Percentiles rank a stretch among this genome's conserved stretches.
Conservation (phyloP, 139 green algal species). For the Ettlia oleoabundans region DNA sequence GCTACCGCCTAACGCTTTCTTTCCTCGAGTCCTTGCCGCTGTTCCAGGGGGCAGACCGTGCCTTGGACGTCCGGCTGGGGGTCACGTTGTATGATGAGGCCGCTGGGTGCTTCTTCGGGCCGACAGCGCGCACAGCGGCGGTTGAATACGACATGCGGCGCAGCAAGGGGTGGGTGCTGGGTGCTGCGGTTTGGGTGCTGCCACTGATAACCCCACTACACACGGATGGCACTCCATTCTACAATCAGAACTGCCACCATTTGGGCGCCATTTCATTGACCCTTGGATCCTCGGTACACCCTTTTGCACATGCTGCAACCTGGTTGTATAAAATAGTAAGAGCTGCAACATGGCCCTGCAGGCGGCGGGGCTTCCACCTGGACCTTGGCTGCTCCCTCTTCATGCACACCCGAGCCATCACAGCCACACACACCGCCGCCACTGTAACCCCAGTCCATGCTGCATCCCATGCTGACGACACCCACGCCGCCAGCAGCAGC, state of each 20-base stretch:
- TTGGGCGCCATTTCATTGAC: too few species aligned
- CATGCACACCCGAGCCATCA: conserved; percentile 48
- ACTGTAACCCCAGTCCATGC: too few species aligned
- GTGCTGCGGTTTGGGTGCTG: background rate
- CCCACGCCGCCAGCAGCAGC: background rate
- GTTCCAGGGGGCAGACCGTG: conserved; percentile 48
- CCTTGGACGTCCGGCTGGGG: conserved; percentile 66
- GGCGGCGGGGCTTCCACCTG: conserved; percentile 40
- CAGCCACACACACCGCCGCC: background rate
- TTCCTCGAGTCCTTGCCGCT: conserved; percentile 57
- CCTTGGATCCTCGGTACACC: too few species aligned
- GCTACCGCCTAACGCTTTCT: conserved; percentile 45
- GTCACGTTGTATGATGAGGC: conserved; percentile 69
- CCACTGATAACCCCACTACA: background rate
- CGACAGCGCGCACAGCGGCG: conserved; percentile 47
- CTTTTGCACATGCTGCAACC: too few species aligned
- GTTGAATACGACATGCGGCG: conserved; percentile 22
- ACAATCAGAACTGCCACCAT: background rate
- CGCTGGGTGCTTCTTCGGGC: conserved; percentile 68
- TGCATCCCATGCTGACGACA: too few species aligned
- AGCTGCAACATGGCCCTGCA: too few species aligned
- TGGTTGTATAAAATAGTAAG: too few species aligned
- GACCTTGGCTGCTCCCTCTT: conserved; percentile 67
- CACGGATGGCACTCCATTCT: too few species aligned
- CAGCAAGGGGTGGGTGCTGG: conserved; percentile 25